Percentiles rank a stretch among this genome's conserved stretches.
phyloP scores from a whole-genome alignment of 2,329 filamentous ascomycete genomes.

The Dactylella cylindrospora region DNA sequence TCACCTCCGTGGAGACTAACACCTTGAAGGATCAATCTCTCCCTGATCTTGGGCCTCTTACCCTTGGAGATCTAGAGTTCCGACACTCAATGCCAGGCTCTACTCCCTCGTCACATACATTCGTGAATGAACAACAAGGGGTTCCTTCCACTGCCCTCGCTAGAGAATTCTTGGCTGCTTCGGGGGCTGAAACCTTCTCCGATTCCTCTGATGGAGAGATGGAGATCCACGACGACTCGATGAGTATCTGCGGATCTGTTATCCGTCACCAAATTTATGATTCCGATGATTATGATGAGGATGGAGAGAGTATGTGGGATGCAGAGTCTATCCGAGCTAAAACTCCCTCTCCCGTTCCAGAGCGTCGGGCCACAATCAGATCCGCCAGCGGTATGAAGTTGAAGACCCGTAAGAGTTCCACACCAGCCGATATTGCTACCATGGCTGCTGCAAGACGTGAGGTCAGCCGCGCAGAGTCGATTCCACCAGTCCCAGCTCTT shows the following conservation, averaged over 20 bases:
- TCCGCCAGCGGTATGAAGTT: constrained; percentile 76
- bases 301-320: constrained; percentile 46
- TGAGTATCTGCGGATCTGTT: constrained; percentile 70
- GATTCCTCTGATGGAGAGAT: constrained; percentile 46
- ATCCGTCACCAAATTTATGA: constrained; percentile 71
- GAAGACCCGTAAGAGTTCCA: constrained; percentile 84
- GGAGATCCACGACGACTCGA: constrained; percentile 65
- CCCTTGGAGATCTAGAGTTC: too few species aligned
- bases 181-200: constrained; percentile 5
- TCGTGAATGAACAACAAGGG: constrained; percentile 1
- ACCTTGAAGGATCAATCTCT: constrained; percentile 11
- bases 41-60: constrained; percentile 18
- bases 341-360: constrained; percentile 67
- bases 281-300: constrained; percentile 51
- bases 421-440: constrained; percentile 75
- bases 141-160: not conserved
- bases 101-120: constrained; percentile 7
- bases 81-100: constrained; percentile 1
- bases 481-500: constrained; percentile 44
- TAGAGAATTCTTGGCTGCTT: constrained; percentile 11
- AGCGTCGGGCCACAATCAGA: constrained; percentile 83
- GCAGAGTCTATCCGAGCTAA: constrained; percentile 42
- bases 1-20: constrained; percentile 45
- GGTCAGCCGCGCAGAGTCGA: constrained; percentile 70
- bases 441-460: constrained; percentile 86